These are phyloP conservation scores for Pestalotiopsis sp. DNA, from an alignment of 2,329 filamentous ascomycete genomes.

Conservation along the genomic window DNA sequence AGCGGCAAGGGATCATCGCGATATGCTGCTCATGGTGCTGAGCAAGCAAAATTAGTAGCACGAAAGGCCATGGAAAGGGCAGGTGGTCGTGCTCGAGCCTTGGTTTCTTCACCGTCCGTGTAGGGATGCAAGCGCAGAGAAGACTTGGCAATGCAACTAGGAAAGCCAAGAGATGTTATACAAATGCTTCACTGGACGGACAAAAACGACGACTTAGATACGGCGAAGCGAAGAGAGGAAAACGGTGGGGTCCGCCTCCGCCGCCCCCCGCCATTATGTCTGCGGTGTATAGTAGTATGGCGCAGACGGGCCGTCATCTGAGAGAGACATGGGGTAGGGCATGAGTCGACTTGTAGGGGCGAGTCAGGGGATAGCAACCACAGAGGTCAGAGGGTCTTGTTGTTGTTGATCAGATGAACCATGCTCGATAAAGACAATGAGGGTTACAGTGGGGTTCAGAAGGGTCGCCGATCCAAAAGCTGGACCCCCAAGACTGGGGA, in stretches of 20 bases:
- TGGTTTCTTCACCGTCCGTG: background rate
- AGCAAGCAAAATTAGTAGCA: background rate
- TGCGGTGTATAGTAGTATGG: background rate
- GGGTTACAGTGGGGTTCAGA: background rate
- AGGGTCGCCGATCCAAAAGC: constrained; percentile 1
- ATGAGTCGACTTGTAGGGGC: background rate
- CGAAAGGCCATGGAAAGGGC: constrained; percentile 10
- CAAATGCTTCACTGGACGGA: constrained; percentile 12
- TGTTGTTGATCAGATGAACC: background rate
- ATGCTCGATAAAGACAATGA: constrained; percentile 8
- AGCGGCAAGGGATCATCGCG: constrained; percentile 5
- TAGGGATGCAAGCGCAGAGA: constrained; percentile 5
- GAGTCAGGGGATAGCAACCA: constrained; percentile 1
- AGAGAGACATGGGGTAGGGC: constrained; percentile 1
- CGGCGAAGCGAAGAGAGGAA: background rate
- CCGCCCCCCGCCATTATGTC: constrained; percentile 8
- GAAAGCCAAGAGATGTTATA: constrained; percentile 9
- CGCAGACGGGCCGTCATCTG: constrained; percentile 7
- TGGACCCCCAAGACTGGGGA: background rate
- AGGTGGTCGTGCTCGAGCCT: constrained; percentile 10
- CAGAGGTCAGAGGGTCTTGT: background rate
- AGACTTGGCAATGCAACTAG: constrained; percentile 13
- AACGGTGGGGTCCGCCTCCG: background rate
- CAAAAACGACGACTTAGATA: constrained; percentile 11
- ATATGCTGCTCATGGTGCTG: background rate